These are phyloP conservation scores for Puccinia coronata DNA, from an alignment of 1,284 basidiomycete genomes.

Conservation along the genomic window DNA sequence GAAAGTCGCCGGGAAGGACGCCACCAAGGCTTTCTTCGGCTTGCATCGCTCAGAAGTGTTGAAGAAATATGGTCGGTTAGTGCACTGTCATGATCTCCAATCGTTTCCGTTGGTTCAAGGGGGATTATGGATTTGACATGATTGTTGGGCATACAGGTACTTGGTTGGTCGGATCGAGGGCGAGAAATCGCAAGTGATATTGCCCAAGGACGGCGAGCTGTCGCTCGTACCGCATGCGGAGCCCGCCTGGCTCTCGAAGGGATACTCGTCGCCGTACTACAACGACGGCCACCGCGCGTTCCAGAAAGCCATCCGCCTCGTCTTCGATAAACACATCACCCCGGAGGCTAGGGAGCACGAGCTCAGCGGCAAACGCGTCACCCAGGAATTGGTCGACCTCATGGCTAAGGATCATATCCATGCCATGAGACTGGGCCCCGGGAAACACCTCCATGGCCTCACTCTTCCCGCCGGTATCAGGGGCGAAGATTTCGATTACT, in stretches of 20 bases:
- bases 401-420: slow-evolving; percentile 66
- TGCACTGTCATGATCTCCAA: too few relatives aligned
- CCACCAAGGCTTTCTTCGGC: slow-evolving; percentile 79
- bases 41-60: slow-evolving; percentile 79
- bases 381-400: slow-evolving; percentile 57
- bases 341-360: slow-evolving; percentile 57
- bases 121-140: not conserved
- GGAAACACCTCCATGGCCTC: slow-evolving; percentile 75
- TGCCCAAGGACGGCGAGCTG: slow-evolving; percentile 65
- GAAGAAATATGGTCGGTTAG: slow-evolving; percentile 69
- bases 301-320: slow-evolving; percentile 53
- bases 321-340: slow-evolving; percentile 54
- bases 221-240: slow-evolving; percentile 77
- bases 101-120: not conserved
- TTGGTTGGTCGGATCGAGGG: slow-evolving; percentile 64
- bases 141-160: slow-evolving; percentile 51
- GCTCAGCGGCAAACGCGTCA: slow-evolving; percentile 56
- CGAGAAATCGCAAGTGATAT: slow-evolving; percentile 66
- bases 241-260: slow-evolving; percentile 76
- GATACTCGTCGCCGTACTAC: slow-evolving; percentile 82
- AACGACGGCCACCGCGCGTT: slow-evolving; percentile 63
- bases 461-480: slow-evolving; percentile 76
- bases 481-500: slow-evolving; percentile 82
- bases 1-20: slow-evolving; percentile 79
- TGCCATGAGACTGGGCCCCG: slow-evolving; percentile 83